These are phyloP conservation scores for Hysterangium stoloniferum DNA, from an alignment of 768 basidiomycete genomes.

Conservation along the genomic window DNA sequence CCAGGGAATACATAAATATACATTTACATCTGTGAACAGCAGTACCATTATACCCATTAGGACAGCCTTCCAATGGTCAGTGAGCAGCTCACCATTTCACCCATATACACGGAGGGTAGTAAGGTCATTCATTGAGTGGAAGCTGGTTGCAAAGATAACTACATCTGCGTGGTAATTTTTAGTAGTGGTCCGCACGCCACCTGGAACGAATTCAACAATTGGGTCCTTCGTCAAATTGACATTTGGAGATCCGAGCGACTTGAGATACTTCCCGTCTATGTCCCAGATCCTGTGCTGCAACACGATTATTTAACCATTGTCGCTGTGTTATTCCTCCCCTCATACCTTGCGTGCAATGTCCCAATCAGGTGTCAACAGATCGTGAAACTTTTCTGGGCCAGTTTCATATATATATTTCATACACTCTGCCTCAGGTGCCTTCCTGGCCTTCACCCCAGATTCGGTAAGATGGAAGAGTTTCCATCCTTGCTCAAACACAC, in stretches of 20 bases:
- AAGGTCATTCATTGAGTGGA: not conserved
- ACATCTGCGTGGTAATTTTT: conserved; percentile 15
- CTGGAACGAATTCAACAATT: conserved; percentile 8
- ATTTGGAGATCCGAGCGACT: conserved; percentile 12
- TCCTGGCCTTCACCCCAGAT: not conserved
- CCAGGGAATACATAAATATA: not conserved
- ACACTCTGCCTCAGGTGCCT: not conserved
- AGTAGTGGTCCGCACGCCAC: conserved; percentile 13
- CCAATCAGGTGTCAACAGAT: conserved; percentile 17
- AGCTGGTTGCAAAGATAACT: conserved; percentile 16
- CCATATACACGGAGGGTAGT: conserved; percentile 12
- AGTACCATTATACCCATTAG: conserved; percentile 8
- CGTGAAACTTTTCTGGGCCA: conserved; percentile 18
- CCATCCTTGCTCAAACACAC: too few species aligned
- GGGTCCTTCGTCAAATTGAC: conserved; percentile 14
- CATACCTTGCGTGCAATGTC: conserved; percentile 17
- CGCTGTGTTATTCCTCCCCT: not conserved
- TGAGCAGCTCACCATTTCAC: conserved; percentile 10
- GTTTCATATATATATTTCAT: conserved; percentile 13
- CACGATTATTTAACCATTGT: not conserved
- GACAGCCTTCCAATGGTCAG: conserved; percentile 14
- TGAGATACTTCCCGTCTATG: conserved; percentile 12
- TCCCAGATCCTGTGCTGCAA: conserved; percentile 18
- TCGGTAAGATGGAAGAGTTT: not conserved
- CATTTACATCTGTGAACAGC: conserved; percentile 1